Conservation (phyloP, 169 alveolate genomes). For the Eimeria tenella region DNA sequence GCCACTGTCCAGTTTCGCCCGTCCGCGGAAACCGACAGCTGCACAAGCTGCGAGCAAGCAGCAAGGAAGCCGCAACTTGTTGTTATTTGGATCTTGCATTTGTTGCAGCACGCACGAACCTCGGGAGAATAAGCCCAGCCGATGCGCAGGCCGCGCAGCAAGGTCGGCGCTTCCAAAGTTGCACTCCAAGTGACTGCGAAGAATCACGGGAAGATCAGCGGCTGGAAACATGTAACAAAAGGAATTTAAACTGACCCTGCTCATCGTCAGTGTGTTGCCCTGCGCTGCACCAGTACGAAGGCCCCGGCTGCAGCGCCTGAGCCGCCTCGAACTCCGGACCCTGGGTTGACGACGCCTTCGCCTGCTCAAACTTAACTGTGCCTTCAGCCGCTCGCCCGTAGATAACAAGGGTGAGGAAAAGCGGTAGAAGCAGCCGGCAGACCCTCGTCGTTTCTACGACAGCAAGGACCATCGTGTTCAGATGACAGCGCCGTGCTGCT, state of each 20-base stretch:
- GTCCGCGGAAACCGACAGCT: constrained; percentile 84
- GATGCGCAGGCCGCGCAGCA: constrained; percentile 66
- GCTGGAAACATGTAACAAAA: neutral
- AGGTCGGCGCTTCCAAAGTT: constrained; percentile 46
- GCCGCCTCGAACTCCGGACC: constrained; percentile 78
- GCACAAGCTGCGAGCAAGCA: constrained; percentile 62
- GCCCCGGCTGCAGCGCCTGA: constrained; percentile 79
- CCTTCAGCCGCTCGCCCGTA: constrained; percentile 37
- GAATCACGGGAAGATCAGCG: neutral
- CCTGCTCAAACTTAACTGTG: constrained; percentile 3
- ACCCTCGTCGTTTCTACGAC: no score
- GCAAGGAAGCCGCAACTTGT: neutral
- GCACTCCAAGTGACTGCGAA: constrained; percentile 79
- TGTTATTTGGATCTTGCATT: neutral
- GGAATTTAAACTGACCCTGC: constrained; percentile 50
- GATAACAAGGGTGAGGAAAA: neutral
- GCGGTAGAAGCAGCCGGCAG: neutral
- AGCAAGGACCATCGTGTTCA: no score
- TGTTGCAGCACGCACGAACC: constrained; percentile 23
- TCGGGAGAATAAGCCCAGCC: constrained; percentile 80
- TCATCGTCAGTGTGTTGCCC: constrained; percentile 80
- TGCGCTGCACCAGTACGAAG: constrained; percentile 79
- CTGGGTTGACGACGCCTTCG: constrained; percentile 76
- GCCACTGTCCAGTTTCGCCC: constrained; percentile 81
- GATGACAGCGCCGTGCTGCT: no score